Evolutionary conservation across 495 filamentous ascomycete genomes (phyloP).

Genomic region (Ascodesmis nigricans): DNA sequence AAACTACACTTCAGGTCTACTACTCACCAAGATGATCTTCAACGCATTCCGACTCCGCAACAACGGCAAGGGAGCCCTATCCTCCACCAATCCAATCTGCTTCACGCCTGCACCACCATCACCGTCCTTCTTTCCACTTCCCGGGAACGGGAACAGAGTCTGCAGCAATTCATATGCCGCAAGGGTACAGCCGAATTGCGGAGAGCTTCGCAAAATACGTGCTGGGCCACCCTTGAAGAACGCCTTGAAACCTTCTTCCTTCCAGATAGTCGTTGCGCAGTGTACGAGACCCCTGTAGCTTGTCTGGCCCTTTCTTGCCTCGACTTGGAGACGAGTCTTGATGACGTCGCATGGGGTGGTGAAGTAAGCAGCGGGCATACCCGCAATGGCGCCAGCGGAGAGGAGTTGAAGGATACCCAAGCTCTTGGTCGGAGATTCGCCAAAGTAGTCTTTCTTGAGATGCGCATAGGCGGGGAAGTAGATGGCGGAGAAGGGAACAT

Average conservation of each 20-base stretch:
- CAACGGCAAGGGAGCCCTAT: conserved; percentile 48
- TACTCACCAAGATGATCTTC: conserved; percentile 55
- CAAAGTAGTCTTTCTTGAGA: conserved; percentile 80
- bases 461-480: conserved; percentile 97
- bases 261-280: conserved; percentile 56
- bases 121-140: conserved; percentile 28
- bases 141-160: conserved; percentile 60
- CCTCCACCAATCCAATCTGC: conserved; percentile 25
- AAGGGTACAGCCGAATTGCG: conserved; percentile 93
- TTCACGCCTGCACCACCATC: conserved; percentile 24
- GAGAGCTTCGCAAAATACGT: conserved; percentile 78
- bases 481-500: conserved; percentile 93
- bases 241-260: conserved; percentile 78
- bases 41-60: conserved; percentile 79
- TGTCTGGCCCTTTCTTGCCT: conserved; percentile 84
- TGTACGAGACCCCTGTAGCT: conserved; percentile 72
- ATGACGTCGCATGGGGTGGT: conserved; percentile 97
- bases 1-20: not conserved
- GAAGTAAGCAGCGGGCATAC: conserved; percentile 95
- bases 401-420: conserved; percentile 84
- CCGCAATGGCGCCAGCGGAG: conserved; percentile 84
- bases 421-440: conserved; percentile 70
- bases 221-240: conserved; percentile 98
- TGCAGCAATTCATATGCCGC: conserved; percentile 86
- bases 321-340: conserved; percentile 94